These are phyloP conservation scores for Cichorium intybus DNA, from an alignment of 140 eudicot genomes.

Conservation along the genomic window DNA sequence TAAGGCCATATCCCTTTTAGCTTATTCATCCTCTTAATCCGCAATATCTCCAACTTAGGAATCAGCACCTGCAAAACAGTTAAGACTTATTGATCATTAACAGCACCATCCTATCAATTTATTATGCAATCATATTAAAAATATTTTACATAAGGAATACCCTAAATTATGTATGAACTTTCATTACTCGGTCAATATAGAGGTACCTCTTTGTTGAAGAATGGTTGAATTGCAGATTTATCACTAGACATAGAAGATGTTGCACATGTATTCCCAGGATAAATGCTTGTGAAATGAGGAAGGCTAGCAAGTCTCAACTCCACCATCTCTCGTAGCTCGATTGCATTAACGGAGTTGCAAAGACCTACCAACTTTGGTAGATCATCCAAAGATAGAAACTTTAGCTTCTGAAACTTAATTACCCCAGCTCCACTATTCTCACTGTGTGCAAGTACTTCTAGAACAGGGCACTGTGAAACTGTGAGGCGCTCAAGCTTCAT, in stretches of 20 bases:
- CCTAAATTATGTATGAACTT: neutral
- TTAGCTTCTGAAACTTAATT: neutral
- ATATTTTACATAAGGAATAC: neutral
- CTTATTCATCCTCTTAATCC: neutral
- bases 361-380: neutral
- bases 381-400: neutral
- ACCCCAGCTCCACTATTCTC: neutral
- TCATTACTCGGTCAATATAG: too few species aligned
- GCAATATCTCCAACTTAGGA: constrained; percentile 2
- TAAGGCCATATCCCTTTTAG: constrained; percentile 9
- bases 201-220: constrained; percentile 1
- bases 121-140: neutral
- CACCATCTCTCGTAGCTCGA: neutral
- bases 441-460: neutral
- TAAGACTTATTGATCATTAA: neutral
- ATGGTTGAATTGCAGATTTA: neutral
- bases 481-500: neutral
- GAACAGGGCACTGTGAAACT: neutral
- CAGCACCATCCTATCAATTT: too few species aligned
- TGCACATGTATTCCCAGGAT: neutral
- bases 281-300: neutral
- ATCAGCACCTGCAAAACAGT: neutral
- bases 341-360: neutral
- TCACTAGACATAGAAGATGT: neutral
- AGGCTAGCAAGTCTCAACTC: neutral